Percentiles rank a stretch among this genome's conserved stretches.
Evolutionary conservation across 306 rosid species (phyloP).

Genomic region (Macrotyloma uniflorum): DNA sequence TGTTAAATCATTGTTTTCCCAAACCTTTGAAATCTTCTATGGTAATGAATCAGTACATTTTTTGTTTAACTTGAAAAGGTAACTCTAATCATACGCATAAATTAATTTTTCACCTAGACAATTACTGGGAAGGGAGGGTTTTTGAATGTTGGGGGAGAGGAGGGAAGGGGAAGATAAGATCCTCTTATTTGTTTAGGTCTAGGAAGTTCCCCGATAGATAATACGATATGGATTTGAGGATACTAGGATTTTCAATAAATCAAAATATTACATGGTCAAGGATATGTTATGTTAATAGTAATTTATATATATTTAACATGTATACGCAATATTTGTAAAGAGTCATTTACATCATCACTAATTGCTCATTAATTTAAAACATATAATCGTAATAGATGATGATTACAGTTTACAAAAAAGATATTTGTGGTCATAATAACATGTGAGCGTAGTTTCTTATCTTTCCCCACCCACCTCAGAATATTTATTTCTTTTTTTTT

Average conservation of each 20-base stretch:
- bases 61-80: slow-evolving; percentile 16
- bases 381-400: not conserved
- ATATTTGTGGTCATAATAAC: not conserved
- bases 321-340: not conserved
- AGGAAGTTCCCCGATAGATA: not conserved
- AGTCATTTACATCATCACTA: not conserved
- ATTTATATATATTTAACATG: too few species aligned
- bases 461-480: not conserved
- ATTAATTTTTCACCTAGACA: slow-evolving; percentile 5
- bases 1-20: not conserved
- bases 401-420: not conserved
- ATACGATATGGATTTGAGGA: not conserved
- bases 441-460: not conserved
- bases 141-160: not conserved
- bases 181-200: not conserved
- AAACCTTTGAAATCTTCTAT: not conserved
- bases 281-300: too few species aligned
- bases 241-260: not conserved
- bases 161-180: not conserved
- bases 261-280: not conserved
- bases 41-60: not conserved
- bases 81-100: not conserved
- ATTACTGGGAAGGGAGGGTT: not conserved
- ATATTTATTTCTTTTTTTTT: not conserved
- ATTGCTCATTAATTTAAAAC: not conserved